Evolutionary conservation across 176 grass and related monocot genomes (phyloP), one percentile per base, ranked within the genome.

Genomic region (Avena eriantha): DNA sequence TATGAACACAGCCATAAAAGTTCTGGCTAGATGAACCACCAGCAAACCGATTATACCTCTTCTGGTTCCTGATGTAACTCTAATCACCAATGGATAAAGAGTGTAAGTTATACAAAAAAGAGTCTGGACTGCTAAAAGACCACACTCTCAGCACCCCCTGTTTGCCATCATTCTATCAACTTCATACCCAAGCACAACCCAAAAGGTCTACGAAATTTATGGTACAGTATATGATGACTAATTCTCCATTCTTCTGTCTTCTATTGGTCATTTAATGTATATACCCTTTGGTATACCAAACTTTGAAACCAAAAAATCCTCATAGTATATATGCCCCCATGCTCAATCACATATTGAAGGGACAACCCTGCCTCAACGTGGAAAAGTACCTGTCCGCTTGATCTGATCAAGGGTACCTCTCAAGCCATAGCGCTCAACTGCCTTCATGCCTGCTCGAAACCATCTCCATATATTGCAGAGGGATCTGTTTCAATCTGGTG

Each of bases 401-500:
- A 94, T 90, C 85, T 94, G 93, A 82, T 92, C 87, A 74, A 94
- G 93, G 68, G 93, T 94, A 43, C 66, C 76, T 87, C 87, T 90
- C 59, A 92, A 88, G 22, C 93, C 90, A 35, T 90, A 92, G 3
- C 15, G 56, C 54, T 87, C 80, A 90, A 94, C 90, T 3, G 93
- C 93, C 73, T 68, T 36, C 47, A 85, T 90, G 24, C 87, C 93
- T 29, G 87, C 84, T 82, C 90, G 88, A 73, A 94, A 23, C 93
- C 93, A 61, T 94, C 93, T 59, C 93, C 93, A 31, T 94, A 94
- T 63, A 78, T 85, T 17, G 22, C 33, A 39, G 93, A 92, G 73
- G 83, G 36, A 49, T 94, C 93, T 41, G 83, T 85, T 75, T 94
- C 93, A 21, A 94, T 92, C 36, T 94, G 93, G 90, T 85, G 23